Percentiles rank a stretch among this genome's conserved stretches.
Evolutionary conservation across 768 basidiomycete species (phyloP).

Genomic region (Kwoniella sp.): DNA sequence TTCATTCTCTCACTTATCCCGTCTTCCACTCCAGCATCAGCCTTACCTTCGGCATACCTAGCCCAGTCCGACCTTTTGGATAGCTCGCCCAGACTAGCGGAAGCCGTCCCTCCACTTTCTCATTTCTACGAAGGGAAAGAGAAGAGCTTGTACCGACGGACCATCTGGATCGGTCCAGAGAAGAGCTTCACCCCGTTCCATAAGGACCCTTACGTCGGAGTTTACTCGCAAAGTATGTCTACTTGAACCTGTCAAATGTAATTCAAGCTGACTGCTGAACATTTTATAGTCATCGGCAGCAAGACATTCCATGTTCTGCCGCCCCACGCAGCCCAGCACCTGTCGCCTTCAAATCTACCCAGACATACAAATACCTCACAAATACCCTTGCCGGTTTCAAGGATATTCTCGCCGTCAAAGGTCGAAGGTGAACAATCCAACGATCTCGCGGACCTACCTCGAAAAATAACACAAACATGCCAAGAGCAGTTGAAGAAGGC

Average conservation of each 20-base stretch:
- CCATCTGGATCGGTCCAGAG: conserved; percentile 51
- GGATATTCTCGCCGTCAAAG: conserved; percentile 11
- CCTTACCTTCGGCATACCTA: conserved; percentile 44
- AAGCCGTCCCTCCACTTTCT: conserved; percentile 34
- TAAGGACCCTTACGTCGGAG: conserved; percentile 49
- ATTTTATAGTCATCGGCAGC: conserved; percentile 37
- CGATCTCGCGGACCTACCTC: conserved; percentile 22
- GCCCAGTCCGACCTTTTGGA: conserved; percentile 51
- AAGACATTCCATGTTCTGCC: conserved; percentile 49
- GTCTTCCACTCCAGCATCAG: conserved; percentile 16
- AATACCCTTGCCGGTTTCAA: conserved; percentile 41
- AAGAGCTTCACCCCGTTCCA: conserved; percentile 52
- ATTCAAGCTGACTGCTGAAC: too few species aligned
- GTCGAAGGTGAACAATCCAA: background rate
- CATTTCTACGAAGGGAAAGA: conserved; percentile 36
- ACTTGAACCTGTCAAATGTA: too few species aligned
- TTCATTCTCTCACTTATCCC: conserved; percentile 48
- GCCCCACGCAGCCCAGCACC: conserved; percentile 30
- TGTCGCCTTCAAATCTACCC: conserved; percentile 32
- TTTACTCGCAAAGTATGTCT: conserved; percentile 46
- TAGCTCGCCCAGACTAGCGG: conserved; percentile 16
- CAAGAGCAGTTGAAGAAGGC: conserved; percentile 28
- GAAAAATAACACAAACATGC: conserved; percentile 19
- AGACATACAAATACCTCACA: conserved; percentile 48
- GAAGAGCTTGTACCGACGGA: conserved; percentile 43